Evolutionary conservation across 495 filamentous ascomycete species (phyloP).

Genomic region (Filosporella fistucella): DNA sequence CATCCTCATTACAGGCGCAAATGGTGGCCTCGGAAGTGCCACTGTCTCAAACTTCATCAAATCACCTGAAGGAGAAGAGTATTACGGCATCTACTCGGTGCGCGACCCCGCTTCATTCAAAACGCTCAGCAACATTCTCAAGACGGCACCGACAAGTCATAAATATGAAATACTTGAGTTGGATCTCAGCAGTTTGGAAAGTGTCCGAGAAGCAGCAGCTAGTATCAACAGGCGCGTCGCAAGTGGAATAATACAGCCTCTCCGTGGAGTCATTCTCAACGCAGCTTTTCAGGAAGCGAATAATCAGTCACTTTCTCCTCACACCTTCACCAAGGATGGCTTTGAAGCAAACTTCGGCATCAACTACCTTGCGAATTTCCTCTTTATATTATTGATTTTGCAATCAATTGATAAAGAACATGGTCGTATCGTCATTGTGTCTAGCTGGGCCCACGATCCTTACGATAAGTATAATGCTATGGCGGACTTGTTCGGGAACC

Average conservation of each 20-base stretch:
- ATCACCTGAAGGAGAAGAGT: conserved; percentile 29
- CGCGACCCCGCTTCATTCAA: conserved; percentile 32
- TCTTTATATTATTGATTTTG: conserved; percentile 38
- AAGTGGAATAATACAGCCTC: conserved; percentile 32
- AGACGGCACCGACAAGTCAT: conserved; percentile 25
- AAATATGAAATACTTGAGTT: conserved; percentile 35
- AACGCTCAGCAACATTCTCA: conserved; percentile 24
- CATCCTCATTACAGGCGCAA: background rate
- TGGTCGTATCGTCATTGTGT: conserved; percentile 38
- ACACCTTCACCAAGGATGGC: conserved; percentile 31
- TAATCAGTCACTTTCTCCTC: background rate
- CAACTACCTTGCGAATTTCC: conserved; percentile 41
- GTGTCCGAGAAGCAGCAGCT: conserved; percentile 33
- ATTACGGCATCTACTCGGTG: conserved; percentile 37
- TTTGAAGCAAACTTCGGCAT: conserved; percentile 40
- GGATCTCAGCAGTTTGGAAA: conserved; percentile 37
- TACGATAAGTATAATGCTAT: conserved; percentile 18
- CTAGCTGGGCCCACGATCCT: conserved; percentile 37
- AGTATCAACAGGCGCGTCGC: conserved; percentile 34
- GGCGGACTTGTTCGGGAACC: conserved; percentile 10
- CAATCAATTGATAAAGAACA: conserved; percentile 36
- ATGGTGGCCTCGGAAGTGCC: conserved; percentile 31
- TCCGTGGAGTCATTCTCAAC: conserved; percentile 40
- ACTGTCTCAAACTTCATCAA: conserved; percentile 40
- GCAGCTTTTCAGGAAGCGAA: conserved; percentile 33